Evolutionary conservation across 176 grass and related monocot genomes (phyloP).

Genomic region (Elaeis guineensis): DNA sequence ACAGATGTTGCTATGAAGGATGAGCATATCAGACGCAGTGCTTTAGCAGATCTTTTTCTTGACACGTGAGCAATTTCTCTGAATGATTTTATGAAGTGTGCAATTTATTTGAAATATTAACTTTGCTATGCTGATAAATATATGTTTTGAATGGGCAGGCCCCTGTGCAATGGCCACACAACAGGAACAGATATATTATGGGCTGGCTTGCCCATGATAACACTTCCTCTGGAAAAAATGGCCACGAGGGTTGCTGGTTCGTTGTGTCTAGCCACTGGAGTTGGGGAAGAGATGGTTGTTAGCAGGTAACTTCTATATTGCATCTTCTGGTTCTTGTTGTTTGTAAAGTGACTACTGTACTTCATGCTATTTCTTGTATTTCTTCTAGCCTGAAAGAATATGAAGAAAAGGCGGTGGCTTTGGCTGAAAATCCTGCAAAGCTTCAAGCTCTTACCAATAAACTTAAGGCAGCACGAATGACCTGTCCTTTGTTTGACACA

Average conservation of each 20-base stretch:
- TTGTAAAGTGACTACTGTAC: neutral
- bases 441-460: slow-evolving; percentile 55
- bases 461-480: slow-evolving; percentile 57
- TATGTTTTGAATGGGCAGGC: slow-evolving; percentile 21
- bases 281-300: slow-evolving; percentile 84
- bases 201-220: slow-evolving; percentile 87
- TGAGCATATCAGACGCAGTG: slow-evolving; percentile 75
- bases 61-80: slow-evolving; percentile 53
- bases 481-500: slow-evolving; percentile 75
- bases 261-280: slow-evolving; percentile 53
- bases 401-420: slow-evolving; percentile 60
- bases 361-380: neutral
- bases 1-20: slow-evolving; percentile 91
- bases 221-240: slow-evolving; percentile 87
- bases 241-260: slow-evolving; percentile 91
- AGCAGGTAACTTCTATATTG: slow-evolving; percentile 29
- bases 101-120: neutral
- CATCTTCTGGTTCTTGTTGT: neutral
- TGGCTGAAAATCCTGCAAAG: slow-evolving; percentile 53
- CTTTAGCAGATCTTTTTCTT: slow-evolving; percentile 83
- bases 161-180: slow-evolving; percentile 85
- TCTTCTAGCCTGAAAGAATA: slow-evolving; percentile 61
- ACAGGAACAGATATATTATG: slow-evolving; percentile 83
- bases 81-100: slow-evolving; percentile 1
- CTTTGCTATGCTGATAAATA: neutral